Evolutionary conservation across 768 basidiomycete species (phyloP), one percentile per base, ranked within the genome.

Genomic region (Pisolithus sp.): DNA sequence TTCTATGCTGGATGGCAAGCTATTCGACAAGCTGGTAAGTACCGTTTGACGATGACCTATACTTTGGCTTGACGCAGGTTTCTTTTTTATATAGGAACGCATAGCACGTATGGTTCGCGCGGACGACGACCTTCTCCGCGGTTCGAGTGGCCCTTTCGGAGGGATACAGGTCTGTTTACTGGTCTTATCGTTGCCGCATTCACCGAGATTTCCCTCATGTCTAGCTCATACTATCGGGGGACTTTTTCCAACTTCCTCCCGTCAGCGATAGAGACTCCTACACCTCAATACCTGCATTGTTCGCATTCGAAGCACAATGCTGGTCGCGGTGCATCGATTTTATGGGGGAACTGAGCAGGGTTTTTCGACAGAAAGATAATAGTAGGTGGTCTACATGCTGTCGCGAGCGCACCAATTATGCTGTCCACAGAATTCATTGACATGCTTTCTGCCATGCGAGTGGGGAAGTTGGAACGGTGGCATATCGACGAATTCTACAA

Each of bases 371-470:
- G 63, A 84, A 72, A 43, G 83, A 88, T 59, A 70, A 76, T 43
- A 65, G 80, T 79, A 53, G 30, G 58, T 42, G 4, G 13, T 18
- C 13, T 26, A 10, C 23, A 12, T 24, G 46, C 31, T 10, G 15
- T 30, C 47, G 26, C 3, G 2, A 48, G 13, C 10, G 10, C 12
- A 47, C 17, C 41, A n/a, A 13, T 42, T 21, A 57, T 18, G 15
- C 34, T 15, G 15, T 39, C 31, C 28, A 7, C 61, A 93, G 93
- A 77, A 43, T 97, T 99, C 62, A 80, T 99, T 42, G 78, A 92
- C 60, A 98, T 98, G 91, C 74, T 98, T 45, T 97, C 97, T 63
- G 93, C 96, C 61, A 97, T 98, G 93, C 82, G 96, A 23, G 94
- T 89, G 55, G 96, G 95, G 1, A 68, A 61, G 13, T 70, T 98